Base-by-base conservation (phyloP, 169 alveolate genomes). In the Condylostoma magnum region DNA sequence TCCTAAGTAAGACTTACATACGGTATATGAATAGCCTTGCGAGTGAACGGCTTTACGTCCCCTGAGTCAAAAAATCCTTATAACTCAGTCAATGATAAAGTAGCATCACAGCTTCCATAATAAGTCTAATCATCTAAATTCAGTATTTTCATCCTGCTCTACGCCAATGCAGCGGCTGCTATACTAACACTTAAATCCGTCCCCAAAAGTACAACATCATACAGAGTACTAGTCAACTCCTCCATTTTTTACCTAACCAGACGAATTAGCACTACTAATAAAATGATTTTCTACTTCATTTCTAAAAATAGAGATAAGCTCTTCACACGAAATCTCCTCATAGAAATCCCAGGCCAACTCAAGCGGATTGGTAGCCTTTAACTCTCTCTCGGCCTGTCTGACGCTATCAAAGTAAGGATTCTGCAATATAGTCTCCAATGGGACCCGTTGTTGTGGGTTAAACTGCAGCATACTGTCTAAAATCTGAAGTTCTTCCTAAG, bases 351-450 rank as follows among this genome's bases (percentile, higher is more conserved):
- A n/a, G n/a, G n/a, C n/a, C n/a, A n/a, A n/a, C n/a, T n/a, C n/a
- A n/a, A n/a, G n/a, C n/a, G n/a, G n/a, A n/a, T n/a, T n/a, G n/a
- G n/a, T n/a, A n/a, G n/a, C n/a, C n/a, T n/a, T n/a, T n/a, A n/a
- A n/a, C n/a, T n/a, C n/a, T n/a, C n/a, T n/a, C n/a, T n/a, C n/a
- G n/a, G n/a, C n/a, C 67, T 82, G 86, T 12, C 54, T 82, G 18
- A n/a, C n/a, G n/a, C n/a, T n/a, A 95, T 79, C 98, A 51, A 93
- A 93, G 87, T 95, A 95, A 46, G 98, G 98, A 78, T 98, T 99
- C 27, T 95, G 82, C 8, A 98, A 83, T 3, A 99, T 97, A 68
- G 93, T 98, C 27, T 95, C 97, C 12, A 97, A 94, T 31, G 99
- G 89, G 10, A 96, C 93, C 76, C 99, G 83, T 36, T 87, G 88